phyloP scores from a whole-genome alignment of 179 eudicot genomes.

The Gypsophila paniculata region DNA sequence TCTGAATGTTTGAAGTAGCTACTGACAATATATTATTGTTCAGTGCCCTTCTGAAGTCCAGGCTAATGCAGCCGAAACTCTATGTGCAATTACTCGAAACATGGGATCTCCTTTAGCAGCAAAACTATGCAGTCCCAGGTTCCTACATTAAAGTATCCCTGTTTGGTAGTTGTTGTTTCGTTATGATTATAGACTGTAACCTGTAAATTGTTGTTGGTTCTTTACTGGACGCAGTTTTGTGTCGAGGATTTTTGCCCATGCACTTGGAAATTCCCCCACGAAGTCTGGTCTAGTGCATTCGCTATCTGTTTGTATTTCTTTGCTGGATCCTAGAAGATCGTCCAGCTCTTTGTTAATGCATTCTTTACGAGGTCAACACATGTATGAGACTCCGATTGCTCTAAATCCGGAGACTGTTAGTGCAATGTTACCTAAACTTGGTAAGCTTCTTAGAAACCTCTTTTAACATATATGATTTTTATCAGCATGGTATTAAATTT shows the following conservation, averaged over 20 bases:
- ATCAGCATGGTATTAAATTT: too few relatives aligned
- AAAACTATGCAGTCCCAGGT: slow-evolving; percentile 90
- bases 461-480: neutral
- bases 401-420: slow-evolving; percentile 81
- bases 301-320: slow-evolving; percentile 81
- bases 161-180: neutral
- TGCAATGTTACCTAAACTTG: slow-evolving; percentile 97
- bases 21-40: slow-evolving; percentile 7
- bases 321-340: slow-evolving; percentile 89
- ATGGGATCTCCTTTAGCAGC: slow-evolving; percentile 74
- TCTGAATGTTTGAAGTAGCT: neutral
- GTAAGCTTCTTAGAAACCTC: slow-evolving; percentile 35
- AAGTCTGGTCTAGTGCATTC: slow-evolving; percentile 81
- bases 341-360: slow-evolving; percentile 56
- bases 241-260: slow-evolving; percentile 74
- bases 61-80: slow-evolving; percentile 90
- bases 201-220: slow-evolving; percentile 4
- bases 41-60: slow-evolving; percentile 95
- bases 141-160: slow-evolving; percentile 17
- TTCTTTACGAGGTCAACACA: slow-evolving; percentile 74
- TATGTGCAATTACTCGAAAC: slow-evolving; percentile 80
- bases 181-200: neutral
- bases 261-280: slow-evolving; percentile 66
- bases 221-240: slow-evolving; percentile 60
- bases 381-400: slow-evolving; percentile 66